Base-by-base conservation (phyloP, 352 stramenopile genomes). In the Pythium folliculosum region DNA sequence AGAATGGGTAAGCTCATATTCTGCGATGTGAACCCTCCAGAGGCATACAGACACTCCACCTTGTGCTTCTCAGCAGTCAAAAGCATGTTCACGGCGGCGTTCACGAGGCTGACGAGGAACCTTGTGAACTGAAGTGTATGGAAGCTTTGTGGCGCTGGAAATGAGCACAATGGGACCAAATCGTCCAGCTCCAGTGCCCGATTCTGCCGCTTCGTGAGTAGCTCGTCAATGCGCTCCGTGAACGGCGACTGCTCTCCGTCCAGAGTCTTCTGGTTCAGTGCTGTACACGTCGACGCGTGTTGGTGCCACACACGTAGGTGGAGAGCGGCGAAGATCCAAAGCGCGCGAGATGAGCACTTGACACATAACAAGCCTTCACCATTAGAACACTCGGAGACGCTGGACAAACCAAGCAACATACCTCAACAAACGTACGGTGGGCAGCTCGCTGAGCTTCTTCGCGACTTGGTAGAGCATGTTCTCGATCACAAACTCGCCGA, bases 391-490 rank as follows among this genome's bases (percentile, higher is more conserved):
- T 8, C 5, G 32, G 10, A 54, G 27, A 4, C 25, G 25, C 4
- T 22, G 0, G 1, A 40, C 12, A 22, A 19, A 14, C 12, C 12
- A 61, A 37, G 5, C 12, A n/a, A n/a, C 74, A 32, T 51, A 83
- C 82, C 32, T 75, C 38, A 19, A 45, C 37, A 8, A 17, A 66
- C 75, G 32, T 50, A 85, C 83, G 35, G 74, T 58, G 12, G 79
- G 75, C 10, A 88, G 78, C 27, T 91, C 83, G 0, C 72, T 65
- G 54, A 83, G 86, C 48, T 89, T 91, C 72, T 94, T 94, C 35
- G 83, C 73, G 14, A 92, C 75, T 72, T 94, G 85, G 40, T 94
- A 94, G 14, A 94, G 72, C 73, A 94, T 71, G 64, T 91, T 94
- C 51, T 92, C 85, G 23, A 89, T 23, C 53, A 92, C 83, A 37